Conservation (phyloP, 305 asterid species). For the Fraxinus sp. region DNA sequence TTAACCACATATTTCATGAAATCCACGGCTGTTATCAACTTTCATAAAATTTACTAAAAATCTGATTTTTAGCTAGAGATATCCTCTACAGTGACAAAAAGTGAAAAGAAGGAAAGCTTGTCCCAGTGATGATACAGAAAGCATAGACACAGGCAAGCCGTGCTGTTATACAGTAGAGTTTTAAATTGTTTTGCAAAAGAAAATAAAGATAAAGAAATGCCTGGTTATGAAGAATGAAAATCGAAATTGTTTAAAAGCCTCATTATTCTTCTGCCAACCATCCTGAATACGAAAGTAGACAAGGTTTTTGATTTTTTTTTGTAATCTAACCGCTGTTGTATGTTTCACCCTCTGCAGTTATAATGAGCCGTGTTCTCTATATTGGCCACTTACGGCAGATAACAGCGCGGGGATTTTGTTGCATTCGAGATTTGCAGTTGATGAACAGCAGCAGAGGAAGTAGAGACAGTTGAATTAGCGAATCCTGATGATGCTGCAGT, state of each 20-base stretch:
- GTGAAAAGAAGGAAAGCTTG: neutral
- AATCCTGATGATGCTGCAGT: conserved; percentile 99
- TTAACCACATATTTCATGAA: no score
- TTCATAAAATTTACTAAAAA: neutral
- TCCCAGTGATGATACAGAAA: neutral
- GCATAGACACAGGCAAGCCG: neutral
- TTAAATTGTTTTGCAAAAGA: neutral
- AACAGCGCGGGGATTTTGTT: conserved; percentile 35
- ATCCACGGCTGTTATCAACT: no score
- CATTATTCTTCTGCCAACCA: conserved; percentile 20
- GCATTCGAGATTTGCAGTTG: conserved; percentile 34
- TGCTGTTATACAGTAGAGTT: neutral
- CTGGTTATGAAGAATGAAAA: conserved; percentile 9
- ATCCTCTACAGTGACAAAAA: neutral
- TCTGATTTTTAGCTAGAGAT: no score
- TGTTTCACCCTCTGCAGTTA: conserved; percentile 40
- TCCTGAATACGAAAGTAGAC: conserved; percentile 18
- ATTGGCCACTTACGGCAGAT: conserved; percentile 37
- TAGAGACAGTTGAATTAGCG: conserved; percentile 50
- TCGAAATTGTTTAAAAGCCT: conserved; percentile 16
- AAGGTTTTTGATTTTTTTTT: neutral
- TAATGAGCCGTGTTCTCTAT: conserved; percentile 33
- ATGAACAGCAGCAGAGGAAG: conserved; percentile 44
- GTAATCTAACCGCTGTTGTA: conserved; percentile 14
- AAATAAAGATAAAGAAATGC: neutral